A percentile compares a stretch with the other conserved stretches of the same genome.
phyloP scores from a whole-genome alignment of 331 rosid genomes.

The Rhamnella rubrinervis region DNA sequence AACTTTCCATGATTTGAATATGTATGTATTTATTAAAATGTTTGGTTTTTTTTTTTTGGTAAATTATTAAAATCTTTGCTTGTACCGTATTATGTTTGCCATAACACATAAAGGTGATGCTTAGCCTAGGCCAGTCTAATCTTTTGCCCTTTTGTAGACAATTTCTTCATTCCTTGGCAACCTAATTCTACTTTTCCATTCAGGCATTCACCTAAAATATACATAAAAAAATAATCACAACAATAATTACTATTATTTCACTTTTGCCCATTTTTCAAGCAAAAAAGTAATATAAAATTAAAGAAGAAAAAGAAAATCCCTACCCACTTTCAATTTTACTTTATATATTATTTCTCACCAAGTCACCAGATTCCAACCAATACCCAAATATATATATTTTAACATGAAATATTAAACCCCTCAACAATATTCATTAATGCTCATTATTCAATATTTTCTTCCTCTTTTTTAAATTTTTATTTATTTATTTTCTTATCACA shows the following conservation, averaged over 20 bases:
- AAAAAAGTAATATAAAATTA: constrained; percentile 31
- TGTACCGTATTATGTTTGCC: constrained; percentile 25
- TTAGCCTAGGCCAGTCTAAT: constrained; percentile 41
- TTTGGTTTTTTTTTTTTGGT: background rate
- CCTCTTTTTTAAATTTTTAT: constrained; percentile 28
- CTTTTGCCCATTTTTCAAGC: constrained; percentile 49
- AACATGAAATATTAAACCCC: constrained; percentile 42
- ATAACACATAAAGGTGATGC: constrained; percentile 38
- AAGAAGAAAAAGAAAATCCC: constrained; percentile 48
- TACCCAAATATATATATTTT: constrained; percentile 41
- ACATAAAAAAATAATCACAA: constrained; percentile 29
- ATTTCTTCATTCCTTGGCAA: constrained; percentile 80
- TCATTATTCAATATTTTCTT: constrained; percentile 32
- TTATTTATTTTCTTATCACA: constrained; percentile 24
- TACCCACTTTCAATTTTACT: constrained; percentile 66
- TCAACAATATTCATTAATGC: constrained; percentile 43
- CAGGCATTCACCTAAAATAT: constrained; percentile 61
- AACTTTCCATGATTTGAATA: background rate
- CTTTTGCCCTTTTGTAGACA: constrained; percentile 46
- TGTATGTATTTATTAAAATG: constrained; percentile 3
- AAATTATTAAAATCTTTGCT: constrained; percentile 15
- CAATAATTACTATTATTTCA: constrained; percentile 46
- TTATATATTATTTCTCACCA: constrained; percentile 34
- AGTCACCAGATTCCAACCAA: constrained; percentile 58
- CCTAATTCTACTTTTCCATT: constrained; percentile 79